Percentiles rank a stretch among this genome's conserved stretches.
Evolutionary conservation across 129 eudicot genomes (phyloP).

Genomic region (Lactuca saligna): DNA sequence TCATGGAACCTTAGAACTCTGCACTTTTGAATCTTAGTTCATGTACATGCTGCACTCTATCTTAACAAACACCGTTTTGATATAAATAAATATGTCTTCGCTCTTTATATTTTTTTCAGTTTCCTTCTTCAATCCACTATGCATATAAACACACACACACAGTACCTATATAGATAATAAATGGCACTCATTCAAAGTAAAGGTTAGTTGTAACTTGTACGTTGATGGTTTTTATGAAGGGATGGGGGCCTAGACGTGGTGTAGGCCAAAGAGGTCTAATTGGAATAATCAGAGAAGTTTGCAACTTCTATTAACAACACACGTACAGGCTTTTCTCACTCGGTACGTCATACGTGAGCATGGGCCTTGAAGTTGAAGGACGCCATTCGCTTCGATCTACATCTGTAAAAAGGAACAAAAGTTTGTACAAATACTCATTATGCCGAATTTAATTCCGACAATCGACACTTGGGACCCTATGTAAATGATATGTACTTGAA

Average conservation of each 20-base stretch:
- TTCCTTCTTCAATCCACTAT: neutral
- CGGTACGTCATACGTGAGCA: constrained; percentile 5
- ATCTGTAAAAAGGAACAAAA: constrained; percentile 11
- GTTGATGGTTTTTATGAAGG: neutral
- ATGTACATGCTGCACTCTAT: too few relatives aligned
- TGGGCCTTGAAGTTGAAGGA: constrained; percentile 19
- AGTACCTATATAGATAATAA: too few relatives aligned
- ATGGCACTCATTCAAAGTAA: neutral
- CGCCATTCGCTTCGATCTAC: neutral
- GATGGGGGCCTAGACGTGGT: neutral
- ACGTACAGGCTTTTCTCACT: neutral
- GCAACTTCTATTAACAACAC: neutral
- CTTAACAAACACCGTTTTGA: too few relatives aligned
- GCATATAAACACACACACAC: too few relatives aligned
- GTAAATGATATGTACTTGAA: constrained; percentile 1
- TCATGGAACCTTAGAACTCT: neutral
- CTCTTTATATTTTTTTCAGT: neutral
- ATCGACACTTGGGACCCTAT: constrained; percentile 4
- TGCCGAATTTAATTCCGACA: constrained; percentile 15
- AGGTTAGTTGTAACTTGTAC: neutral
- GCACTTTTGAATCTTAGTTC: too few relatives aligned
- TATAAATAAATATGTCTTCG: neutral
- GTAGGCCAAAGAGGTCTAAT: neutral
- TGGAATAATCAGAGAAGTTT: neutral
- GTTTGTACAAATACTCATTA: constrained; percentile 21